Percentiles rank a stretch among this genome's conserved stretches.
These are phyloP conservation scores for Trichosanthes truncata DNA, from an alignment of 306 rosid genomes.

Conservation along the genomic window DNA sequence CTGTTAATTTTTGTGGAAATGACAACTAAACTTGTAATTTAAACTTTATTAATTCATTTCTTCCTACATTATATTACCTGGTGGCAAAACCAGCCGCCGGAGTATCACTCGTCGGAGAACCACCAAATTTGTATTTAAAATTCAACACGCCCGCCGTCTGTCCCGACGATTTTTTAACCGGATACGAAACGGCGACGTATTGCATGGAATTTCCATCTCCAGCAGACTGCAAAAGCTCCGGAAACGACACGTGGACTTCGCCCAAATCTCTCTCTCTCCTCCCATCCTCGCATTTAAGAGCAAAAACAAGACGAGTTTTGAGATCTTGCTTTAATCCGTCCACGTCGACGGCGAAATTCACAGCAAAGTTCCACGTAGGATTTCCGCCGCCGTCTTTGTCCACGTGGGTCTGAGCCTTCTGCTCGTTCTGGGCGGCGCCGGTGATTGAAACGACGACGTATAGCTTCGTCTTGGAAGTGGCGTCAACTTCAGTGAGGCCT, in stretches of 20 bases:
- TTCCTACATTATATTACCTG: not conserved
- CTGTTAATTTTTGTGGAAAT: too few relatives aligned
- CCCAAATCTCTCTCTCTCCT: conserved; percentile 42
- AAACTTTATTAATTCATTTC: too few relatives aligned
- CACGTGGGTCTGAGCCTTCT: conserved; percentile 27
- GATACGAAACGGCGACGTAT: conserved; percentile 18
- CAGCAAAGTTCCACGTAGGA: conserved; percentile 54
- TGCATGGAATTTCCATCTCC: conserved; percentile 18
- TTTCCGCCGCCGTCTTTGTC: conserved; percentile 29
- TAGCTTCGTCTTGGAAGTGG: conserved; percentile 50
- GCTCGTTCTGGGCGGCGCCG: conserved; percentile 27
- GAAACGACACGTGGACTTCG: conserved; percentile 34
- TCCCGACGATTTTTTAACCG: conserved; percentile 44
- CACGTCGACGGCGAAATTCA: conserved; percentile 33
- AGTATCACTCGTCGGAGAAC: not conserved
- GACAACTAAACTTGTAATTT: too few relatives aligned
- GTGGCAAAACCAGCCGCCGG: not conserved
- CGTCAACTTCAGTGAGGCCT: conserved; percentile 41
- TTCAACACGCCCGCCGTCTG: conserved; percentile 34
- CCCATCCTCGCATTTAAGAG: conserved; percentile 33
- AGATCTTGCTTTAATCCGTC: conserved; percentile 25
- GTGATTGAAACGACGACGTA: conserved; percentile 55
- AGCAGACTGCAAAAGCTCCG: conserved; percentile 36
- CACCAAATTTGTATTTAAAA: conserved; percentile 36
- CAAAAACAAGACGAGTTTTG: conserved; percentile 24